A percentile compares a stretch with the other conserved stretches of the same genome.
Evolutionary conservation across 768 basidiomycete species (phyloP).

Genomic region (Leucocoprinus leucothites): DNA sequence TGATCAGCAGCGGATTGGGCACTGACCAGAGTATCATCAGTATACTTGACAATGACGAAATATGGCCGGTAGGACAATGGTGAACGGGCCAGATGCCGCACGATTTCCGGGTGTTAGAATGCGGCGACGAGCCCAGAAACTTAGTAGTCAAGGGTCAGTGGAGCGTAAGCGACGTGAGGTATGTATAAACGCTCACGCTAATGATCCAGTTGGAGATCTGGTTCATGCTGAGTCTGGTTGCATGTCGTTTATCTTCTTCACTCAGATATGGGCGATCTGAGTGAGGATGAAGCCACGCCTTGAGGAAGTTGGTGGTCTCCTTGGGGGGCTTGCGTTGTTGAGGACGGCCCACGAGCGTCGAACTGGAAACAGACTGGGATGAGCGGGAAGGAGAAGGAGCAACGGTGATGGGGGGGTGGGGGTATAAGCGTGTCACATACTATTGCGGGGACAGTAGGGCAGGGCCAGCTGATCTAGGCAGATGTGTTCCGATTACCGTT

Average conservation of each 20-base stretch:
- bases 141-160: neutral
- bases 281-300: slow-evolving; percentile 85
- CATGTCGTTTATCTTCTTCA: slow-evolving; percentile 88
- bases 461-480: slow-evolving; percentile 64
- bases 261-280: slow-evolving; percentile 87
- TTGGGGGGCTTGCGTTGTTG: no score
- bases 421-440: no score
- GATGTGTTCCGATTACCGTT: slow-evolving; percentile 56
- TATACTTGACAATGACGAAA: no score
- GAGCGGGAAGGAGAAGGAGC: slow-evolving; percentile 51
- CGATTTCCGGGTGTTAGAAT: slow-evolving; percentile 82
- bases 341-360: slow-evolving; percentile 70
- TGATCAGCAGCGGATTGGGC: no score
- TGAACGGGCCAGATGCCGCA: no score
- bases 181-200: slow-evolving; percentile 49
- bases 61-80: no score
- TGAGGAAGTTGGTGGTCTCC: no score
- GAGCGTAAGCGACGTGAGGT: neutral
- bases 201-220: slow-evolving; percentile 96
- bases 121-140: slow-evolving; percentile 67
- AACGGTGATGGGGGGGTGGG: slow-evolving; percentile 35
- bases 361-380: slow-evolving; percentile 48
- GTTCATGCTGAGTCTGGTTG: slow-evolving; percentile 83
- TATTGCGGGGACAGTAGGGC: no score
- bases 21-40: no score